phyloP scores from a whole-genome alignment of 108 stramenopile genomes.

The Nitzschia inconspicua region DNA sequence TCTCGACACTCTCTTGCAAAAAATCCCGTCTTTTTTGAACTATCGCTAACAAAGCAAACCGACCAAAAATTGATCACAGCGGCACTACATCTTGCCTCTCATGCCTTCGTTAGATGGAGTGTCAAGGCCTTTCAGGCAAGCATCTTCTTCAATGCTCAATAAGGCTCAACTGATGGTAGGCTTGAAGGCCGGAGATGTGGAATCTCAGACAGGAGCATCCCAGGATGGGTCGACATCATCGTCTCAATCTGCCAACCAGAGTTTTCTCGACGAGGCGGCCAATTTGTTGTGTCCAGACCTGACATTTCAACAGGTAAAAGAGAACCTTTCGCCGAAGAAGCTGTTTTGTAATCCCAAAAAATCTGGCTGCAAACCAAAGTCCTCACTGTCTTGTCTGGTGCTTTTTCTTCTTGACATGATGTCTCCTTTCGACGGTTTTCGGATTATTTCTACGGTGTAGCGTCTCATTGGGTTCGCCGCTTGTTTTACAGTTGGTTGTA shows the following conservation, averaged over 20 bases:
- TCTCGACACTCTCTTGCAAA: too few relatives aligned
- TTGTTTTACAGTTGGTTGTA: conserved; percentile 72
- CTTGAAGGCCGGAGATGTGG: conserved; percentile 2
- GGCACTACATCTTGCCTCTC: too few relatives aligned
- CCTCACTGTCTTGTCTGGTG: too few relatives aligned
- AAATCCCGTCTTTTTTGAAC: too few relatives aligned
- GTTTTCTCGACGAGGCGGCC: conserved; percentile 55
- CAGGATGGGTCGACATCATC: conserved; percentile 13
- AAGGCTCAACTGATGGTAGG: conserved; percentile 36
- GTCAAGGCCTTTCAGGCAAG: conserved; percentile 30
- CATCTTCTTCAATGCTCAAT: conserved; percentile 22
- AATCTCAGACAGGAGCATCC: background rate
- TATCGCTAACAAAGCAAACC: too few relatives aligned
- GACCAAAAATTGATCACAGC: too few relatives aligned
- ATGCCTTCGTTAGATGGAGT: conserved; percentile 34
- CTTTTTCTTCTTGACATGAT: too few relatives aligned
- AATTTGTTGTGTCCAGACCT: conserved; percentile 71
- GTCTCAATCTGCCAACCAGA: too few relatives aligned
- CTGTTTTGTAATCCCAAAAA: too few relatives aligned
- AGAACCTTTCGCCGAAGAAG: too few relatives aligned
- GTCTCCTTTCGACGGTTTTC: background rate
- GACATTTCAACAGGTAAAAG: conserved; percentile 78
- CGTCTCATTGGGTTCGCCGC: conserved; percentile 63
- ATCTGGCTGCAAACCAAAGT: too few relatives aligned
- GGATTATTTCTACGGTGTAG: conserved; percentile 4